Conservation (phyloP, 2,329 filamentous ascomycete species). For the Tolypocladium inflatum region DNA sequence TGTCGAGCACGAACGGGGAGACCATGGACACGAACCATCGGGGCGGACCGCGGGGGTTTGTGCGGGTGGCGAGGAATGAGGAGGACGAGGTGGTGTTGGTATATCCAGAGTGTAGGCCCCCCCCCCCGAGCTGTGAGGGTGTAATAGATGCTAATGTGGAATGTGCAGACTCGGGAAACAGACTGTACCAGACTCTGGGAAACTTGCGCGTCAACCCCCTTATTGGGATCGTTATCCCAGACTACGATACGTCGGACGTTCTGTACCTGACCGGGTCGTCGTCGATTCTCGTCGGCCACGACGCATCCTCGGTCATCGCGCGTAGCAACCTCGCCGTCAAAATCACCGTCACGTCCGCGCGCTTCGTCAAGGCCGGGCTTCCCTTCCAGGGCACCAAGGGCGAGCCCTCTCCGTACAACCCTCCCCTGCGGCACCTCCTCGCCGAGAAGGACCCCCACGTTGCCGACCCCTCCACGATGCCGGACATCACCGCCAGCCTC, state of each 20-base stretch:
- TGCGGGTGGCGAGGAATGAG: conserved; percentile 55
- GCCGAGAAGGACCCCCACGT: conserved; percentile 36
- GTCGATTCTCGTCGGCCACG: conserved; percentile 53
- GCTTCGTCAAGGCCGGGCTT: conserved; percentile 55
- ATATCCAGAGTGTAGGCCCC: conserved; percentile 62
- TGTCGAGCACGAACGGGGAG: conserved; percentile 55
- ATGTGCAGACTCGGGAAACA: conserved; percentile 58
- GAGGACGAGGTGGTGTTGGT: conserved; percentile 41
- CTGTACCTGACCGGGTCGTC: conserved; percentile 66
- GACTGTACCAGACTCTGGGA: conserved; percentile 74
- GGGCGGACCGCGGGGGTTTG: conserved; percentile 65
- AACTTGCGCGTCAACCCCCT: conserved; percentile 60
- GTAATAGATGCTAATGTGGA: background rate
- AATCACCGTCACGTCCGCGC: conserved; percentile 50
- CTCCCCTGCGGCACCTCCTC: conserved; percentile 54
- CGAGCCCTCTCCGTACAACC: conserved; percentile 70
- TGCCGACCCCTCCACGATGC: conserved; percentile 1
- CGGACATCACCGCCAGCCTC: conserved; percentile 40
- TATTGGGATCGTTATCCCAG: conserved; percentile 63
- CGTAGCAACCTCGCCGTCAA: conserved; percentile 65
- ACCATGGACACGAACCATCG: conserved; percentile 82
- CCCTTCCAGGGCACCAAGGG: conserved; percentile 53
- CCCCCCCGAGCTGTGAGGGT: background rate
- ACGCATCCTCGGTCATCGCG: conserved; percentile 54
- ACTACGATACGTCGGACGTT: conserved; percentile 63